Evolutionary conservation across 306 rosid genomes (phyloP).

Genomic region (Vigna nakashimae): DNA sequence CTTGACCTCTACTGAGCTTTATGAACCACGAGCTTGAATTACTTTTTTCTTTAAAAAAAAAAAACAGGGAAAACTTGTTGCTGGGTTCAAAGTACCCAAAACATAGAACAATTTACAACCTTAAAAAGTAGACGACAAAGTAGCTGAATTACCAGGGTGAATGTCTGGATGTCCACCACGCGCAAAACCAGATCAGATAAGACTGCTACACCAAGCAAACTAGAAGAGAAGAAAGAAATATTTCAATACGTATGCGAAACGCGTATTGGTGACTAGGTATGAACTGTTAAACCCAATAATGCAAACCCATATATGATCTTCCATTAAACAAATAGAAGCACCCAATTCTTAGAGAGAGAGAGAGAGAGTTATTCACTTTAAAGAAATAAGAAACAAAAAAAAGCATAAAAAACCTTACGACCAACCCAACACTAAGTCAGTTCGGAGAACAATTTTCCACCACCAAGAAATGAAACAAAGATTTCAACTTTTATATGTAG

Average conservation of each 20-base stretch:
- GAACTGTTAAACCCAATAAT: slow-evolving; percentile 77
- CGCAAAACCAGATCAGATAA: slow-evolving; percentile 64
- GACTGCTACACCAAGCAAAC: slow-evolving; percentile 61
- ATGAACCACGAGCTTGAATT: slow-evolving; percentile 37
- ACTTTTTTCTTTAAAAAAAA: neutral
- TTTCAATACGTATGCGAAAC: slow-evolving; percentile 65
- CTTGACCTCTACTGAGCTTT: slow-evolving; percentile 3
- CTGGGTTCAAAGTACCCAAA: slow-evolving; percentile 48
- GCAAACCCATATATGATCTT: slow-evolving; percentile 59
- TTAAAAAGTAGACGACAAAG: slow-evolving; percentile 36
- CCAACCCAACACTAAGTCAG: slow-evolving; percentile 47
- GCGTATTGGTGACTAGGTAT: slow-evolving; percentile 79
- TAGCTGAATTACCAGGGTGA: slow-evolving; percentile 61
- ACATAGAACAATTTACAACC: slow-evolving; percentile 56
- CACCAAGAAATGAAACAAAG: slow-evolving; percentile 50
- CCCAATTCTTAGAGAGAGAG: slow-evolving; percentile 43
- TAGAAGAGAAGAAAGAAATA: slow-evolving; percentile 33
- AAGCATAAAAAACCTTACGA: slow-evolving; percentile 25
- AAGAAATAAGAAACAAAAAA: slow-evolving; percentile 33
- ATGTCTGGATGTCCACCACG: slow-evolving; percentile 54
- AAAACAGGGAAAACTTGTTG: slow-evolving; percentile 24
- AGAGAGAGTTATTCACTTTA: slow-evolving; percentile 29
- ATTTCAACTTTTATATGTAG: slow-evolving; percentile 42
- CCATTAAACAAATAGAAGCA: slow-evolving; percentile 36
- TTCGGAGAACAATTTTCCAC: slow-evolving; percentile 53